phyloP scores from a whole-genome alignment of 805 yeast species.

The Candida orba region DNA sequence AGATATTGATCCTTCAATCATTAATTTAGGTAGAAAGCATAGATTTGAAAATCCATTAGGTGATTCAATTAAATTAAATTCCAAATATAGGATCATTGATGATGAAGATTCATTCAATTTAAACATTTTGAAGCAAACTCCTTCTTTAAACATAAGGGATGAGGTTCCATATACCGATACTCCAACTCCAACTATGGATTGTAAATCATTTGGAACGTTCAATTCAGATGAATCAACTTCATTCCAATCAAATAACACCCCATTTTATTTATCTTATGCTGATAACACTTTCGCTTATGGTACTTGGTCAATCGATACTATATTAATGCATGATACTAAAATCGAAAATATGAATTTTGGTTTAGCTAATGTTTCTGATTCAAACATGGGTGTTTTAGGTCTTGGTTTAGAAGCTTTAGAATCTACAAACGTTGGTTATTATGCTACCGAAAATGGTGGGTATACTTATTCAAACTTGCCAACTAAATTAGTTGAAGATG shows the following conservation, averaged over 20 bases:
- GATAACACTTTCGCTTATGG: conserved; percentile 34
- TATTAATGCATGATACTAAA: conserved; percentile 44
- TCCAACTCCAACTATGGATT: conserved; percentile 5
- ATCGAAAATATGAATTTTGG: conserved; percentile 60
- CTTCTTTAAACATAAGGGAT: neutral
- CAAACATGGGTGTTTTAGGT: conserved; percentile 64
- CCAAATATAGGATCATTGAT: conserved; percentile 2
- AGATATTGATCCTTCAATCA: neutral
- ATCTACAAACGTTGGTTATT: conserved; percentile 38
- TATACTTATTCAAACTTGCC: conserved; percentile 64
- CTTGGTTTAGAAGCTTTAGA: conserved; percentile 68
- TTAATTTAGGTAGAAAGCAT: neutral
- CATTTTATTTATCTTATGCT: conserved; percentile 41
- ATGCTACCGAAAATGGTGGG: conserved; percentile 3
- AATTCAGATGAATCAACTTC: conserved; percentile 26
- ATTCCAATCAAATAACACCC: conserved; percentile 27
- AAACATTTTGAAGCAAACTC: neutral
- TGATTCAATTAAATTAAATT: neutral
- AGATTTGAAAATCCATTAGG: neutral
- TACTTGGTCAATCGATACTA: conserved; percentile 42
- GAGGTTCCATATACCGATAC: neutral
- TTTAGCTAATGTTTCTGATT: conserved; percentile 57
- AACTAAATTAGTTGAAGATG: conserved; percentile 45
- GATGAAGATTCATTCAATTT: neutral
- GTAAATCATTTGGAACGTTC: conserved; percentile 34